Evolutionary conservation across 1,284 basidiomycete genomes (phyloP), one percentile per base, ranked within the genome.

Genomic region (Schizophyllum amplum): DNA sequence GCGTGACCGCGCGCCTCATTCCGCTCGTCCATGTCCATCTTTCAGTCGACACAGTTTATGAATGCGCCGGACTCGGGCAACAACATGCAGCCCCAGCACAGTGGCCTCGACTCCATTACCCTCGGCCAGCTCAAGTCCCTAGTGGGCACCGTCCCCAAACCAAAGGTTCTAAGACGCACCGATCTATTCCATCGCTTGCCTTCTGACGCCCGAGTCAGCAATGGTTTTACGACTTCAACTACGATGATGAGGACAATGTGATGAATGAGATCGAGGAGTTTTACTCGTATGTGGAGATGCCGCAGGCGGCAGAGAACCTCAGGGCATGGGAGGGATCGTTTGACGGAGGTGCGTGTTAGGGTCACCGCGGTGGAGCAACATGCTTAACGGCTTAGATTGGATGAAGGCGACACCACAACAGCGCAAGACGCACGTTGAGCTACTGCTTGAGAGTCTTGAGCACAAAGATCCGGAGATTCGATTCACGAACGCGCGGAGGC

Each of bases 211-310:
- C 54, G 55, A 63, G 64, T 66, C 75, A 92, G 90, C 84, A 90
- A 83, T 86, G 83, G 27, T 84, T 83, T 65, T 95, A 90, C 70
- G 92, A 94, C 74, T 95, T 91, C 71, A 83, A 86, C 60, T 96
- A 96, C 69, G 91, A 94, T 64, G 96, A 99, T 69, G 92, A 96
- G 66, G 94, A 98, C 71, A 92, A 90, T 17, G 84, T 98, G 50
- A 87, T 95, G 78, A 91, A 92, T 65, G 97, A 98, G 71, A 88
- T 99, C 51, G 92, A 98, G 62, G 97, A 99, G 72, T 98, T 99
- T 74, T 99, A 97, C 73, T 94, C 94, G 24, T 99, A 98, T 73
- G 87, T 96, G 58, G 96, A 99, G 74, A 93, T 94, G 78, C 85
- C 89, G 0, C 90, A 94, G 68, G 86, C 95, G 15, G 83, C 85